Base-by-base conservation (phyloP, 2,329 filamentous ascomycete species). In the Podosphaera leucotricha region DNA sequence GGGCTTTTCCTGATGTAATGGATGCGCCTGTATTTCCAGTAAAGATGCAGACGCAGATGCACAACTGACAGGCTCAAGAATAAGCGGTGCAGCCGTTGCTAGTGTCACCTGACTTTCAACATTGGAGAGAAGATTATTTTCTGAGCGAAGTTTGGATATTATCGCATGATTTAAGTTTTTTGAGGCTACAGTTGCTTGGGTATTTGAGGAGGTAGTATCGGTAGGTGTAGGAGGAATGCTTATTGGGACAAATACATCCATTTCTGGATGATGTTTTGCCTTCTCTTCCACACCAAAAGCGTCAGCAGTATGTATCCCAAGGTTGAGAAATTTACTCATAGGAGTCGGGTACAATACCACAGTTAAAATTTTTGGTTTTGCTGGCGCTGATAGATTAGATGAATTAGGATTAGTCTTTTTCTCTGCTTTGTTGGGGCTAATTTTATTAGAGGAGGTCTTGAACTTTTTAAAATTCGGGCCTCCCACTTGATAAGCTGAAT, bases 281-380 rank as follows among this genome's bases (percentile, higher is more conserved):
- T 19, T 20, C 18, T 21, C 28, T 15, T 42, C 24, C 4, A 21
- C 15, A 21, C 24, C 13, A 7, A 44, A 4, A 38, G 37, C 26
- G 0, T 82, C 92, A 16, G 69, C 75, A 1, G 80, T 76, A 53
- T 87, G 78, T 41, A 90, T 68, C 37, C 75, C 67, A 41, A 94
- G 66, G 56, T 95, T 87, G 43, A 72, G 70, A 46, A 85, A 71
- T 41, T 82, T 63, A 18, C 77, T 84, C 50, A 84, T 71, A 2
- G 74, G 66, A 0, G 90, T 95, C 2, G 87, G 85, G 47, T 84
- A 81, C 15, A 98, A 68, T 5, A 95, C 87, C 2, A 81, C 70
- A 0, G 84, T 93, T 50, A 68, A 75, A 13, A 87, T 64, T 49
- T 69, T 78, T 2, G 76, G 71, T 81, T 80, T 67, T 47, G 51